These are phyloP conservation scores for Pyronema domesticum DNA, from an alignment of 495 filamentous ascomycete species.

Conservation along the genomic window DNA sequence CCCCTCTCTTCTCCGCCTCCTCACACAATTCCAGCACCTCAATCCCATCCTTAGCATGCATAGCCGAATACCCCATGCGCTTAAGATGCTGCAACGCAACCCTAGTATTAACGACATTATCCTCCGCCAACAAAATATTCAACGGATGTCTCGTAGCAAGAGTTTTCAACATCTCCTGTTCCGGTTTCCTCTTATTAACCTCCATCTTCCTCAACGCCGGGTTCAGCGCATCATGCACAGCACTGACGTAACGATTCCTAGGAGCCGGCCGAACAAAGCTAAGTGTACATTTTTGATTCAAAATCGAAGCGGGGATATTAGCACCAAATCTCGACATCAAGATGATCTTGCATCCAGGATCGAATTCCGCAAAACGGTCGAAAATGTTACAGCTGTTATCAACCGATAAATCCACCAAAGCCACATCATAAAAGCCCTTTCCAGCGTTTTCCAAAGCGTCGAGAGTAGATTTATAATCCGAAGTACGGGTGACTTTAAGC, in stretches of 20 bases:
- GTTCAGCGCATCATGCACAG: conserved; percentile 19
- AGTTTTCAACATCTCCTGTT: conserved; percentile 18
- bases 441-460: conserved; percentile 8
- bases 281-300: conserved; percentile 19
- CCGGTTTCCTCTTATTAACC: conserved; percentile 15
- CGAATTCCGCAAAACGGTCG: conserved; percentile 17
- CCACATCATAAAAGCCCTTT: conserved; percentile 16
- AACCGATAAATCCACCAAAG: conserved; percentile 21
- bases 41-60: conserved; percentile 24
- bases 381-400: conserved; percentile 18
- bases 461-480: conserved; percentile 9
- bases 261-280: conserved; percentile 22
- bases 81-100: conserved; percentile 24
- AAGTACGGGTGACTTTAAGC: conserved; percentile 12
- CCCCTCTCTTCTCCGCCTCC: conserved; percentile 15
- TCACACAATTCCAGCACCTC: conserved; percentile 23
- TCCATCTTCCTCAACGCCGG: conserved; percentile 7
- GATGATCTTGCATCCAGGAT: conserved; percentile 17
- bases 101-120: conserved; percentile 22
- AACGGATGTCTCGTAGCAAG: conserved; percentile 21
- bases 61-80: conserved; percentile 23
- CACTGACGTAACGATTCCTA: conserved; percentile 18
- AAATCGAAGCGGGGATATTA: conserved; percentile 10
- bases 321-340: conserved; percentile 23
- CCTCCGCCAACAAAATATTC: conserved; percentile 21